These are phyloP conservation scores for Aethionema arabicum DNA, from an alignment of 345 rosid species.

Conservation along the genomic window DNA sequence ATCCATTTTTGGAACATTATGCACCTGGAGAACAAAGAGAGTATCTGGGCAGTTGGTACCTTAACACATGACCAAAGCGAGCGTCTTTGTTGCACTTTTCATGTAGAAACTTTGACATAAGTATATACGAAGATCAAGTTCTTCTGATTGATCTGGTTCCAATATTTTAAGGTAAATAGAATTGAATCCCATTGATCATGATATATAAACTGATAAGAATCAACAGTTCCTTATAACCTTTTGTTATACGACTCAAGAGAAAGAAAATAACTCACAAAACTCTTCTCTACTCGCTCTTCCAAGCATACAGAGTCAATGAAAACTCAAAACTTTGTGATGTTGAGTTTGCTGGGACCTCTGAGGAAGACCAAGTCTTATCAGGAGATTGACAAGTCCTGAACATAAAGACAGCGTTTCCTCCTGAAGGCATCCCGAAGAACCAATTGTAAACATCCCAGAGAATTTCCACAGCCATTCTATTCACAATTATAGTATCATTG, in stretches of 20 bases:
- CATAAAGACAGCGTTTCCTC: conserved; percentile 87
- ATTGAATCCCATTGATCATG: conserved; percentile 20
- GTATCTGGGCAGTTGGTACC: conserved; percentile 12
- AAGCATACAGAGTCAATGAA: conserved; percentile 78
- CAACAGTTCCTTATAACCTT: conserved; percentile 32
- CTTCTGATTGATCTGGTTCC: not conserved
- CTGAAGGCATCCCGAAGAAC: conserved; percentile 70
- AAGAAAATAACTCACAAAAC: conserved; percentile 31
- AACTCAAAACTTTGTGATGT: conserved; percentile 67
- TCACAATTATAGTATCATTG: conserved; percentile 70
- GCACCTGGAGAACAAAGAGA: conserved; percentile 20
- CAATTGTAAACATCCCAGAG: conserved; percentile 94
- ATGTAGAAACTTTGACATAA: conserved; percentile 8
- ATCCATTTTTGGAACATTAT: conserved; percentile 14
- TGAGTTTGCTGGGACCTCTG: conserved; percentile 55
- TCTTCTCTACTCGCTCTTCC: conserved; percentile 80
- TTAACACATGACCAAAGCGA: conserved; percentile 14
- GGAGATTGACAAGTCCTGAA: conserved; percentile 75
- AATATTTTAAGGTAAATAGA: not conserved
- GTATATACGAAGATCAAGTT: conserved; percentile 22
- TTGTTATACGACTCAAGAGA: conserved; percentile 25
- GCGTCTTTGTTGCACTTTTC: conserved; percentile 22
- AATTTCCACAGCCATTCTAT: conserved; percentile 73
- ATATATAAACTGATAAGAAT: conserved; percentile 38
- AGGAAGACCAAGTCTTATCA: conserved; percentile 64